These are phyloP conservation scores for Heterobasidion parviporum DNA, from an alignment of 1,284 basidiomycete genomes.

Conservation along the genomic window DNA sequence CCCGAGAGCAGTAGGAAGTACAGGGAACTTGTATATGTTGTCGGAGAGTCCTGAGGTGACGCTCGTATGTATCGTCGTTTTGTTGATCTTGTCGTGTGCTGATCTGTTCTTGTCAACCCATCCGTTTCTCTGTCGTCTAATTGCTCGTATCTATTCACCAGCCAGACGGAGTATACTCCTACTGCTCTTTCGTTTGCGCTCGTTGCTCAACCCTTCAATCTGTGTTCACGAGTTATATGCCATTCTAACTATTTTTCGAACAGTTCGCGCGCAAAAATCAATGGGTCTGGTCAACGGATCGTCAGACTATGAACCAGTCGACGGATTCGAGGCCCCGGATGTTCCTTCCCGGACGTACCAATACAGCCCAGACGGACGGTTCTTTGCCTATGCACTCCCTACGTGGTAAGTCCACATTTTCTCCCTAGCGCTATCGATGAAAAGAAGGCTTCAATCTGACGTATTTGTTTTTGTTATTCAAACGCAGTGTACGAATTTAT, in stretches of 20 bases:
- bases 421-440: background rate
- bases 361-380: slow-evolving; percentile 85
- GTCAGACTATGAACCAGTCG: slow-evolving; percentile 66
- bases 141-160: background rate
- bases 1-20: slow-evolving; percentile 2
- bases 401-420: slow-evolving; percentile 42
- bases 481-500: slow-evolving; percentile 62
- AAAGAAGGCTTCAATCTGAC: background rate
- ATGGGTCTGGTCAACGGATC: slow-evolving; percentile 79
- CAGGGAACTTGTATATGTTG: too few relatives aligned
- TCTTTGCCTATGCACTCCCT: slow-evolving; percentile 80
- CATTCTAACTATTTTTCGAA: slow-evolving; percentile 4
- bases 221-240: background rate
- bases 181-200: slow-evolving; percentile 7
- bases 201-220: background rate
- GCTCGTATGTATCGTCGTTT: background rate
- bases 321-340: slow-evolving; percentile 63
- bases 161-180: slow-evolving; percentile 4
- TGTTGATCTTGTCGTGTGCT: background rate
- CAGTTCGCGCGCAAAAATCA: slow-evolving; percentile 91
- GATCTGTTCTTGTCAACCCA: background rate
- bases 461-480: background rate
- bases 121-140: background rate
- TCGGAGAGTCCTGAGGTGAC: background rate
- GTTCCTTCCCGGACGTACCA: slow-evolving; percentile 66